Evolutionary conservation across 1,139 yeast species (phyloP), one percentile per base, ranked within the genome.

Genomic region (Blastobotrys aristatus): DNA sequence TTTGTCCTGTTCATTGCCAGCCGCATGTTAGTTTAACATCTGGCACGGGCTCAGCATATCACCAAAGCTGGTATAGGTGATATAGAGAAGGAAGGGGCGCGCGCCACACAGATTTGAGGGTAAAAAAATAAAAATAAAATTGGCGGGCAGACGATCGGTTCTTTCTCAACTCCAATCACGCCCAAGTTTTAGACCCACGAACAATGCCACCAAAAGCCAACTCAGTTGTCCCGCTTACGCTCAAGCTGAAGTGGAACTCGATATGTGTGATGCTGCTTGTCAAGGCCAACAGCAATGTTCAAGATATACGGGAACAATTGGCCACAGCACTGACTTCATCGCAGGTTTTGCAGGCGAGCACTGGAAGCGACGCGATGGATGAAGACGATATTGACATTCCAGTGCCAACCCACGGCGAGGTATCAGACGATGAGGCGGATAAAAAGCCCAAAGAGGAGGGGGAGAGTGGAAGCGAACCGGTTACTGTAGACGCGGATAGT

Each of bases 401-500:
- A 13, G 47, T 52, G 39, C 60, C 60, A 6, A 53, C 58, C 4
- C 53, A 53, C 34, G 60, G 57, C 6, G 48, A 38, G 13, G 11
- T 38, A 5, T 4, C 26, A 13, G 41, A 38, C 21, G 21, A 46
- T n/a, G 44, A 24, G 3, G 48, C 37, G 27, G 37, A 17, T 16
- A 33, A 33, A n/a, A 48, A 40, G 11, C 43, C 39, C 16, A 13
- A 21, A 6, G 34, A 35, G 13, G 29, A 37, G 35, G 33, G 30
- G 2, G 18, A 27, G 24, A 21, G n/a, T 6, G 16, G 14, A 4
- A 16, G 17, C 16, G 26, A 14, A 17, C 39, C 39, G 8, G 4
- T 38, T 4, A 33, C 11, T 4, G 35, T 49, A 5, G 43, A 29
- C 8, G 33, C 46, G 2, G 43, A 40, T 11, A 47, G 43, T n/a